Conservation (phyloP, 2,329 filamentous ascomycete species). For the Trichothecium sympodiale region DNA sequence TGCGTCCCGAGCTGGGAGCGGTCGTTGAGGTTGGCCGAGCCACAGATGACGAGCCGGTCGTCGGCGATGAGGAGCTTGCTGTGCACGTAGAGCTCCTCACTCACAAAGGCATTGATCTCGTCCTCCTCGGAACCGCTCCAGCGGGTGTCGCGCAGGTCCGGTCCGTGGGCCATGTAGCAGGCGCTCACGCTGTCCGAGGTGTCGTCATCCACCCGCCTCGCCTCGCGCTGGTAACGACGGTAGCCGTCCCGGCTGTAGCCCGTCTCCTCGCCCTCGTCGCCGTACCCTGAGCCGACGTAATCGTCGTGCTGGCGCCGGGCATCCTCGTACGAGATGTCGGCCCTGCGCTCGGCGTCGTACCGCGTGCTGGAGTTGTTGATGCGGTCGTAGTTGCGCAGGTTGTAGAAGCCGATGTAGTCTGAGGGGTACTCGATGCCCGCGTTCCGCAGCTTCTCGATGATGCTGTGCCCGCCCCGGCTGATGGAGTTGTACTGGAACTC, state of each 20-base stretch:
- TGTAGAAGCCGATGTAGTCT: conserved; percentile 74
- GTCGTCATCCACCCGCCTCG: conserved; percentile 38
- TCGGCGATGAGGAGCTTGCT: conserved; percentile 71
- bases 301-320: conserved; percentile 55
- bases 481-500: conserved; percentile 79
- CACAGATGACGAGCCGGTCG: conserved; percentile 71
- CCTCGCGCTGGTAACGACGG: conserved; percentile 61
- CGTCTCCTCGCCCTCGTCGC: conserved; percentile 19
- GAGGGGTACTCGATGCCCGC: conserved; percentile 60
- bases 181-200: conserved; percentile 67
- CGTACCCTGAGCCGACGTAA: conserved; percentile 35
- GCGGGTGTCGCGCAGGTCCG: conserved; percentile 49
- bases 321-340: conserved; percentile 57
- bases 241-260: conserved; percentile 35
- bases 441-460: conserved; percentile 58
- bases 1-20: conserved; percentile 71
- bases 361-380: conserved; percentile 61
- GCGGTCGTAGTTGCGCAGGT: conserved; percentile 73
- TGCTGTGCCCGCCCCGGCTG: conserved; percentile 64
- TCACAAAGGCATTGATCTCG: conserved; percentile 51
- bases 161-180: conserved; percentile 74
- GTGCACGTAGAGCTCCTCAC: conserved; percentile 52
- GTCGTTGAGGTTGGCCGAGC: conserved; percentile 50
- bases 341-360: conserved; percentile 45
- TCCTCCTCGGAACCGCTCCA: conserved; percentile 42